Percentiles rank a stretch among this genome's conserved stretches.
These are phyloP conservation scores for Scutellaria baicalensis DNA, from an alignment of 257 asterid genomes.

Conservation along the genomic window DNA sequence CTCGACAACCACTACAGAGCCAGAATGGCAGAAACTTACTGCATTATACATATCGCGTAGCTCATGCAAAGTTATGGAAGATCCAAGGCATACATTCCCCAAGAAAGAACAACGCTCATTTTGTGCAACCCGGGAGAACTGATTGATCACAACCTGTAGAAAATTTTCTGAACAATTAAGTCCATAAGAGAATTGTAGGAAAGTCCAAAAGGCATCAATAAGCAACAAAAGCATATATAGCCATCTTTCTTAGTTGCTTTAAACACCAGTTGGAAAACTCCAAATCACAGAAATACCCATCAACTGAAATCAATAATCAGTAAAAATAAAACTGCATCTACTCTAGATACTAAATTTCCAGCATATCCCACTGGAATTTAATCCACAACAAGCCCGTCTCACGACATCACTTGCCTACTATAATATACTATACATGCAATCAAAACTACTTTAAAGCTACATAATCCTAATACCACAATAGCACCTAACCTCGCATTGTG, in stretches of 20 bases:
- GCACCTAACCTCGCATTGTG: not conserved
- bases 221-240: not conserved
- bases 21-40: slow-evolving; percentile 33
- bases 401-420: not conserved
- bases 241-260: not conserved
- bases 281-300: not conserved
- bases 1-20: slow-evolving; percentile 2
- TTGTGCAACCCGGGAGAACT: slow-evolving; percentile 72
- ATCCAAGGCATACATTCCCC: slow-evolving; percentile 83
- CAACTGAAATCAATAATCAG: not conserved
- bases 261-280: not conserved
- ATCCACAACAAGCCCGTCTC: not conserved
- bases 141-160: slow-evolving; percentile 80
- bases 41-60: slow-evolving; percentile 75
- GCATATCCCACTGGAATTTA: not conserved
- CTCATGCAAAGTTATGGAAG: slow-evolving; percentile 64
- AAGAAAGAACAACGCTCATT: slow-evolving; percentile 70
- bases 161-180: slow-evolving; percentile 34
- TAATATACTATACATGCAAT: not conserved
- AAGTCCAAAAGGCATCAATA: not conserved
- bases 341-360: not conserved
- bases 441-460: not conserved
- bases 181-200: slow-evolving; percentile 23
- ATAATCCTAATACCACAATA: not conserved
- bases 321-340: not conserved